These are phyloP conservation scores for Sporothrix humicola DNA, from an alignment of 2,329 filamentous ascomycete species.

Conservation along the genomic window DNA sequence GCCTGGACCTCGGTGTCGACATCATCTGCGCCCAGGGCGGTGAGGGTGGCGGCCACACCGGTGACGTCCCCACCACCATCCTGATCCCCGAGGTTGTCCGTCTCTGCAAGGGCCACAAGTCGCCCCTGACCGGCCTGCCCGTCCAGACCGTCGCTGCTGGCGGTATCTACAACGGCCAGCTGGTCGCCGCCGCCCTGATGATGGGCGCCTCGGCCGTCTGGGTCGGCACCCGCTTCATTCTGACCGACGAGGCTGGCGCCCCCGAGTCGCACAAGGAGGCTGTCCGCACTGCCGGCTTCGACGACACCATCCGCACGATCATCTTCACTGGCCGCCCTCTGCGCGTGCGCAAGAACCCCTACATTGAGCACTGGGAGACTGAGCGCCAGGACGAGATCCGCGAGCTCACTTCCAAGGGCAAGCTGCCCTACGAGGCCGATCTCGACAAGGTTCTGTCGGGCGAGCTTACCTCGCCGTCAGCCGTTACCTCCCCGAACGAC, in stretches of 20 bases:
- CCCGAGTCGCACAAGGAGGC: conserved; percentile 94
- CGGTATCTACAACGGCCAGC: conserved; percentile 91
- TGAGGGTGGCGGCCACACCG: conserved; percentile 95
- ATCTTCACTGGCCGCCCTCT: conserved; percentile 98
- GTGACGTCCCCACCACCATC: conserved; percentile 88
- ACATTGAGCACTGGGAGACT: conserved; percentile 95
- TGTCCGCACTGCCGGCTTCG: conserved; percentile 86
- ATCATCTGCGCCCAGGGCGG: conserved; percentile 98
- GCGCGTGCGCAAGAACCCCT: conserved; percentile 89
- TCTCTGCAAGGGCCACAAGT: conserved; percentile 78
- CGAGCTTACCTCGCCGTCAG: conserved; percentile 63
- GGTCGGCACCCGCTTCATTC: conserved; percentile 95
- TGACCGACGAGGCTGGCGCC: conserved; percentile 92
- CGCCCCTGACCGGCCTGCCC: conserved; percentile 81
- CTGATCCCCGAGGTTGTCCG: conserved; percentile 92
- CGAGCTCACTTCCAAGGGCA: conserved; percentile 84
- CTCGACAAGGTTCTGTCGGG: conserved; percentile 77
- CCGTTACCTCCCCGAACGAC: too few relatives aligned
- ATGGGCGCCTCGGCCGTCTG: conserved; percentile 92
- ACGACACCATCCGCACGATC: conserved; percentile 95
- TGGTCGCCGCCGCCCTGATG: conserved; percentile 87
- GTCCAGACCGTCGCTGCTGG: conserved; percentile 94
- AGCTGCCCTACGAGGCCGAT: conserved; percentile 93
- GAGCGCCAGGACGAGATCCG: conserved; percentile 91
- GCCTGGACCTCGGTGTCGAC: conserved; percentile 87